Base-by-base conservation (phyloP, 2,329 filamentous ascomycete species). In the Cryoendolithus antarcticus region DNA sequence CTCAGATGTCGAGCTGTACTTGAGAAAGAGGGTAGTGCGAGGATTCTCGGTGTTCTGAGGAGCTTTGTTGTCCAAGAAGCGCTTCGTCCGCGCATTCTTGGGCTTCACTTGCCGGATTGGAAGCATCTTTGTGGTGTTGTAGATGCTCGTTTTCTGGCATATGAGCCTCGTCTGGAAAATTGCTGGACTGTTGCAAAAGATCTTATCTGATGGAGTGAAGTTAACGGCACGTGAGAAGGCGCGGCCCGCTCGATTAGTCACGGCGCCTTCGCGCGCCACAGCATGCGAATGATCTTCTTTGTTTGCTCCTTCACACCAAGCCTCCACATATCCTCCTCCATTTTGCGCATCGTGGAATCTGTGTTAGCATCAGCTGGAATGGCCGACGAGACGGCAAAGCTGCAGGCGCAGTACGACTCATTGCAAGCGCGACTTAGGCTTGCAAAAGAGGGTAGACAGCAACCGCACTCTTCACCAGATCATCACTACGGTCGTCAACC, bases 61-160 rank as follows among this genome's bases (percentile, higher is more conserved):
- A 56, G 85, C 88, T 56, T 84, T 83, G 65, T 93, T 89, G 61
- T 93, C 91, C 58, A 96, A 79, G 48, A 85, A 88, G 53, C 91
- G 82, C 72, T 94, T 94, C 42, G 86, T 91, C 70, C 91, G 86
- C 52, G 89, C 86, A 64, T 79, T 84, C 54, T 79, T 78, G 43
- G 80, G 59, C 42, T 62, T 59, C 45, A 60, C 52, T 40, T 58
- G 54, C 85, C 81, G 73, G 86, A 94, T 47, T 2, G 54, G 53
- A 10, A 57, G 48, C 49, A 54, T 52, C 33, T 44, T 44, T 35
- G 44, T 27, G 41, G 43, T 35, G 8, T 43, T 37, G 29, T 11
- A n/a, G n/a, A 32, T 9, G 30, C 9, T 11, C 6, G 30, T 32
- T 11, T 10, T 32, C 30, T 11, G n/a, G 11, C 15, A 11, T 32